Evolutionary conservation across 495 filamentous ascomycete species (phyloP), one percentile per base, ranked within the genome.

Genomic region (Penicillium macrosclerotiorum): DNA sequence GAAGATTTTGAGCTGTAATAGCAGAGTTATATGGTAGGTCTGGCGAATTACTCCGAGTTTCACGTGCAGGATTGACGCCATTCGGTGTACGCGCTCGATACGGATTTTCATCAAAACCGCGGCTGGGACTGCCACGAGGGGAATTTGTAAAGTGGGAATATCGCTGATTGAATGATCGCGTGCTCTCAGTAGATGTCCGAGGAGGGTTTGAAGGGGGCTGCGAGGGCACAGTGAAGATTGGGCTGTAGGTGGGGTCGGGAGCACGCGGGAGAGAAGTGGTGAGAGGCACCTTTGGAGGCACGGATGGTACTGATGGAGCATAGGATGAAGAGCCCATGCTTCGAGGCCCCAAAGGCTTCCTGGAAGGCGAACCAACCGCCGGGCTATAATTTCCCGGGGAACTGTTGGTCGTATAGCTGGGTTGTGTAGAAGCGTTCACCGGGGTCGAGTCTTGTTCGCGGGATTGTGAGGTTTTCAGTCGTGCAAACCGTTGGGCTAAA

Each of bases 211-310:
- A 60, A 13, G 64, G 70, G 7, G 60, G 57, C 25, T 73, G 70
- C 0, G 69, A 63, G 13, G 69, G 74, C 51, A 66, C 64, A 0
- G 69, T 67, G 57, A 60, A 67, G 45, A 71, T 66, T 27, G 91
- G 91, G 54, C 84, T 92, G 54, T 96, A 96, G 8, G 92, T 83
- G 9, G 90, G 89, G 57, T 85, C 89, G 12, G 91, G 91, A 9
- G 85, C 69, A 60, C 84, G 82, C 17, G 91, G 91, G 54, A 96
- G 73, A 3, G 76, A 69, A 19, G 69, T 75, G 44, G 80, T 71
- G 3, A 88, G 55, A 12, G 78, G 76, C 7, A 82, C 55, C 37
- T 83, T 81, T 1, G 73, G 74, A 13, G 80, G 79, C 17, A 72
- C 54, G n/a, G 63, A 67, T 14, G 38, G 38, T 2, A 20, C 4